Evolutionary conservation across 2,329 filamentous ascomycete genomes (phyloP).

Genomic region (Blastomyces parvus): DNA sequence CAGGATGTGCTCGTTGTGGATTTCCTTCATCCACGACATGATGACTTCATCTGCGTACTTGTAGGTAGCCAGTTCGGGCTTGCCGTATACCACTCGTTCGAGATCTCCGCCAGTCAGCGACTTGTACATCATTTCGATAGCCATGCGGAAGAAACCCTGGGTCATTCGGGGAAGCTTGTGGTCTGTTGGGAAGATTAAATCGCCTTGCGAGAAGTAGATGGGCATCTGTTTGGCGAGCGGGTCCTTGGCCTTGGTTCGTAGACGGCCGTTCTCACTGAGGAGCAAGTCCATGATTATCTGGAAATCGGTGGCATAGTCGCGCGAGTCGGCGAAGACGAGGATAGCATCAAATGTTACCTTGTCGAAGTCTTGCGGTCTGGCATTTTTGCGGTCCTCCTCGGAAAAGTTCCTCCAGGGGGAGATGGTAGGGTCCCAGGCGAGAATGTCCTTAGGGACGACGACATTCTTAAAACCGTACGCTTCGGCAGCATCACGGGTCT

Average conservation of each 20-base stretch:
- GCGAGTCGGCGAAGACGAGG: slow-evolving; percentile 63
- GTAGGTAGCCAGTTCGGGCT: slow-evolving; percentile 66
- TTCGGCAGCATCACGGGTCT: slow-evolving; percentile 63
- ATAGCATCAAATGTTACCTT: slow-evolving; percentile 65
- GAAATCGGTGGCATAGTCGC: slow-evolving; percentile 65
- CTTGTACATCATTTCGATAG: slow-evolving; percentile 56
- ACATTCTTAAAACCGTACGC: slow-evolving; percentile 66
- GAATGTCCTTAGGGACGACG: slow-evolving; percentile 63
- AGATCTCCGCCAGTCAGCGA: slow-evolving; percentile 59
- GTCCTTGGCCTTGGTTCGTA: slow-evolving; percentile 57
- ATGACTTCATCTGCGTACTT: slow-evolving; percentile 69
- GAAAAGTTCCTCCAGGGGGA: slow-evolving; percentile 61
- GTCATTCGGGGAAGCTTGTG: slow-evolving; percentile 58
- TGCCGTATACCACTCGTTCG: slow-evolving; percentile 67
- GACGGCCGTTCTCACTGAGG: slow-evolving; percentile 56
- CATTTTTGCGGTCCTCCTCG: slow-evolving; percentile 56
- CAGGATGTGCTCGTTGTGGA: slow-evolving; percentile 61
- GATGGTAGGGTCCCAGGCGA: slow-evolving; percentile 59
- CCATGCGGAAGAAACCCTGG: slow-evolving; percentile 66
- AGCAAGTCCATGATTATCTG: slow-evolving; percentile 68
- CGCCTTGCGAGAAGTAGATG: slow-evolving; percentile 63
- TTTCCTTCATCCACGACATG: slow-evolving; percentile 62
- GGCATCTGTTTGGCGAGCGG: slow-evolving; percentile 58
- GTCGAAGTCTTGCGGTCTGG: slow-evolving; percentile 60
- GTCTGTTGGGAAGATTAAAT: slow-evolving; percentile 55